Evolutionary conservation across 1,139 yeast species (phyloP).

Genomic region (Magnusiomyces tetraspermus): DNA sequence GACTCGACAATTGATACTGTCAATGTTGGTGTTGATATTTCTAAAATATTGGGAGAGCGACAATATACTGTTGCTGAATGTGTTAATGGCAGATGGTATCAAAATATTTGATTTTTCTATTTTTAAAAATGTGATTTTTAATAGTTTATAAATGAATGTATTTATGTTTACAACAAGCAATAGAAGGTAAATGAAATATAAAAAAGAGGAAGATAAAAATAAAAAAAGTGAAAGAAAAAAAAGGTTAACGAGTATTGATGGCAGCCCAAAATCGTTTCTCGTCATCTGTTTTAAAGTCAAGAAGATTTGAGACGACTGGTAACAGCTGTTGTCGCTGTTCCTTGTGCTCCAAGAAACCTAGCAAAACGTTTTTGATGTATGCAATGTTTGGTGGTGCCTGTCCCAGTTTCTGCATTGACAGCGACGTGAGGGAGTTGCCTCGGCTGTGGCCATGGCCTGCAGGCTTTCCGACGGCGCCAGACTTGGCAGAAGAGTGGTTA

Average conservation of each 20-base stretch:
- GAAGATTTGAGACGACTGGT: conserved; percentile 73
- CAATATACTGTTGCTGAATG: conserved; percentile 81
- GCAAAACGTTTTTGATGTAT: conserved; percentile 74
- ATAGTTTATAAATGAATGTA: background rate
- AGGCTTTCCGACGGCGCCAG: background rate
- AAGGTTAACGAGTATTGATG: conserved; percentile 26
- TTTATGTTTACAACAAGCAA: background rate
- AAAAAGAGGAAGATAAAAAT: background rate
- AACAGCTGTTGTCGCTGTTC: conserved; percentile 80
- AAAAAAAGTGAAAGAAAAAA: background rate
- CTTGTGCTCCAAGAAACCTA: conserved; percentile 82
- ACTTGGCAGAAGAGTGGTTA: background rate
- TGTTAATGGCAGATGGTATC: conserved; percentile 47
- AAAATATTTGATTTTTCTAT: conserved; percentile 15
- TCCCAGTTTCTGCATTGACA: background rate
- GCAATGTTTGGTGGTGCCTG: conserved; percentile 41
- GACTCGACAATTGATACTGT: conserved; percentile 65
- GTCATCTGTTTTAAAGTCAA: conserved; percentile 60
- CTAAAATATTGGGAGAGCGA: conserved; percentile 41
- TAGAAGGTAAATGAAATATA: background rate
- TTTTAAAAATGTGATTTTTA: background rate
- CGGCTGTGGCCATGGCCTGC: conserved; percentile 3
- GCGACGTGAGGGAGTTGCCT: no score
- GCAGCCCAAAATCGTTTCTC: conserved; percentile 61
- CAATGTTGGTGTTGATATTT: conserved; percentile 52